Percentiles rank a stretch among this genome's conserved stretches.
phyloP scores from a whole-genome alignment of 129 eudicot species.

The Lactuca sativa region DNA sequence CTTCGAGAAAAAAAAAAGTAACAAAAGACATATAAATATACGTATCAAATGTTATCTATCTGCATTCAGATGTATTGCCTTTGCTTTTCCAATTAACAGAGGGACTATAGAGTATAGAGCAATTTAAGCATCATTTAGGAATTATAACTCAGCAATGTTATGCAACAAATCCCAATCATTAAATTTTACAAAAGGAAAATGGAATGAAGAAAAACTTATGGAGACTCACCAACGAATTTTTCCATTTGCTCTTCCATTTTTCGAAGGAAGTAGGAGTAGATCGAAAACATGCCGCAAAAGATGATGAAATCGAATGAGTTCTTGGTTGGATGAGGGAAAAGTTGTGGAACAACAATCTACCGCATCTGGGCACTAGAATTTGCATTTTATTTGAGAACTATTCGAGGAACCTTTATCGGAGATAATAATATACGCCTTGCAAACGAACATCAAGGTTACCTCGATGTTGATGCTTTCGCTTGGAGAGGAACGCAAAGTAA shows the following conservation, averaged over 20 bases:
- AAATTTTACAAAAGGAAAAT: background rate
- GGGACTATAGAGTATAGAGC: slow-evolving; percentile 1
- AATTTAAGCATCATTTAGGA: background rate
- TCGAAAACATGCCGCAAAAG: slow-evolving; percentile 32
- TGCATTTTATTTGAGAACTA: slow-evolving; percentile 16
- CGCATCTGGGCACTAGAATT: slow-evolving; percentile 22
- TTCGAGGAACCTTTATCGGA: slow-evolving; percentile 6
- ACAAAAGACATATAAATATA: background rate
- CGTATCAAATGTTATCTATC: background rate
- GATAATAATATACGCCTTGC: background rate
- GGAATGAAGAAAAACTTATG: background rate
- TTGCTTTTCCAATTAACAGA: background rate
- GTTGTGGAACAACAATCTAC: slow-evolving; percentile 13
- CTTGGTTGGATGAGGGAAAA: slow-evolving; percentile 2
- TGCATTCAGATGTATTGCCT: background rate
- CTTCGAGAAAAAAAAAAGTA: background rate
- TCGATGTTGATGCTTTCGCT: background rate
- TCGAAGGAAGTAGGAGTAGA: slow-evolving; percentile 25
- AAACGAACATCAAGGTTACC: background rate
- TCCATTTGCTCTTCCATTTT: slow-evolving; percentile 33
- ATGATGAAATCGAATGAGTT: slow-evolving; percentile 26
- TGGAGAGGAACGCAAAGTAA: background rate
- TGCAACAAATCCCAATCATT: background rate
- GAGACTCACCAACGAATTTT: slow-evolving; percentile 26
- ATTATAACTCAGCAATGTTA: slow-evolving; percentile 1